Evolutionary conservation across 495 filamentous ascomycete genomes (phyloP), one percentile per base, ranked within the genome.

Genomic region (Penicillium simplicissimum): DNA sequence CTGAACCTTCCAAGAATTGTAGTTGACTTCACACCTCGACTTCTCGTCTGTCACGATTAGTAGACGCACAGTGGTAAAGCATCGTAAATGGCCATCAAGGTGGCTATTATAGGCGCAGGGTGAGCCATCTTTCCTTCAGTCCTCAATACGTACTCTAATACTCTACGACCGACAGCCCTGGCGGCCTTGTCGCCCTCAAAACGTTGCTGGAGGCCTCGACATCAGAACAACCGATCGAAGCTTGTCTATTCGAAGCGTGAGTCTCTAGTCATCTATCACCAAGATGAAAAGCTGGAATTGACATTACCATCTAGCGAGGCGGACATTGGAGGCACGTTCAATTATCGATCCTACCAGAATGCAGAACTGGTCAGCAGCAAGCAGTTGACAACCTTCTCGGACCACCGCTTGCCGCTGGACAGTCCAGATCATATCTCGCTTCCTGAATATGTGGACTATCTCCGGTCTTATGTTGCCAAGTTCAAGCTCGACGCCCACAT

Each of bases 321-420:
- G 8, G 63, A 62, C 45, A 48, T 66, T 17, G 63, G 63, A 14
- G 63, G 63, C 14, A 66, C 63, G 13, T 66, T 66, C 43, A 58
- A 62, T 31, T 66, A 66, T 45, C 63, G 63, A 33, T 59, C 63
- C 6, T 62, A 66, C 36, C 42, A 66, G 47, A 62, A 56, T 19
- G 63, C 63, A 36, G 63, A 66, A 54, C 47, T 66, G 35, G 63
- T 66, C 13, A 59, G 55, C 42, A 62, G 59, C 36, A 62, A 58
- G 35, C 63, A 66, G 33, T 55, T 66, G 49, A 66, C 63, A 8
- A 62, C 59, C 6, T 66, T 66, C 47, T 66, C 63, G 31, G 63
- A 66, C 34, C 60, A 66, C 17, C 63, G 63, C 51, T 59, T 62
- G 55, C 63, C 60, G 8, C 51, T 56, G 7, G 40, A 57, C 23